Conservation (phyloP, 176 grass and related monocot genomes). For the Triticum monococcum region DNA sequence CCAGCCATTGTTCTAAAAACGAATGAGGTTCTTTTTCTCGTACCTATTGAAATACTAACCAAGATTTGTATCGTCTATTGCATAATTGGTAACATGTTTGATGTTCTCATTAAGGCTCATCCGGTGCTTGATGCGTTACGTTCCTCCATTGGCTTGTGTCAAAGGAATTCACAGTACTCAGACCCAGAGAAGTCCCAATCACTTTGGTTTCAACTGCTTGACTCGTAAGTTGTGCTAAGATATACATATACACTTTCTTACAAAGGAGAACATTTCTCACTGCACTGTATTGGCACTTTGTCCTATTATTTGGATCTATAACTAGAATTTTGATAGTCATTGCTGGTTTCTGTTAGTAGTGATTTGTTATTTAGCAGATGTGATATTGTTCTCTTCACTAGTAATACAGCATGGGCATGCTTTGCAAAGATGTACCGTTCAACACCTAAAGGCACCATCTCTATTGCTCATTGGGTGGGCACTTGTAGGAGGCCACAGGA, state of each 20-base stretch:
- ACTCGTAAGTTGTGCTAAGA: constrained; percentile 60
- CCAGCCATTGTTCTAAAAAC: constrained; percentile 52
- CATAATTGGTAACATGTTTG: constrained; percentile 28
- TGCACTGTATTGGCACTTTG: neutral
- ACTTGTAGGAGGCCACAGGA: neutral
- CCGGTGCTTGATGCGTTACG: constrained; percentile 72
- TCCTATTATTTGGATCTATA: neutral
- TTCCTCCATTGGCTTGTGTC: constrained; percentile 76
- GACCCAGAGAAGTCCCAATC: constrained; percentile 71
- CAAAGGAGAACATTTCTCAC: neutral
- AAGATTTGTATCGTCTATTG: constrained; percentile 17
- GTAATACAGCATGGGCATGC: neutral
- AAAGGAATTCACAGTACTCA: constrained; percentile 89
- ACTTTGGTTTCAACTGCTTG: constrained; percentile 89
- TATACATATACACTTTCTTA: constrained; percentile 12
- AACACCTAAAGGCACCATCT: neutral
- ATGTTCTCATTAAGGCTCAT: constrained; percentile 55
- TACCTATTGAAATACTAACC: constrained; percentile 21
- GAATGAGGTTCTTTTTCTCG: constrained; percentile 59
- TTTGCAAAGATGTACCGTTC: neutral
- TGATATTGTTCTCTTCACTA: constrained; percentile 9
- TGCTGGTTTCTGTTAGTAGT: neutral
- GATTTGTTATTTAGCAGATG: neutral
- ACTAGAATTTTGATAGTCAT: neutral
- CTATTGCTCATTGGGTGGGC: neutral